Conservation (phyloP, 2,329 filamentous ascomycete species). For the Thyridium curvatum region DNA sequence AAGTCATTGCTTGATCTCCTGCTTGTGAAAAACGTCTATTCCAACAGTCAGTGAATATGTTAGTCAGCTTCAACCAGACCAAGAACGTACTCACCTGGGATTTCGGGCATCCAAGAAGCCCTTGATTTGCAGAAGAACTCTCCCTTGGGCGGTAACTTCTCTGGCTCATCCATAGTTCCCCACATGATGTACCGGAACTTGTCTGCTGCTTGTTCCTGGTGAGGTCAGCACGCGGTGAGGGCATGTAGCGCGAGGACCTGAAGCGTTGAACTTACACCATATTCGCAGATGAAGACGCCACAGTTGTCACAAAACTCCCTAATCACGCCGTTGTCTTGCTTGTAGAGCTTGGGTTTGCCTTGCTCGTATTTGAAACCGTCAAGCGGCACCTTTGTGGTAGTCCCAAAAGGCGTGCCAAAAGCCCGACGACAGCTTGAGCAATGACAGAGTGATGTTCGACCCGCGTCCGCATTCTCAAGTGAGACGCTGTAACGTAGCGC, state of each 20-base stretch:
- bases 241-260: too few relatives aligned
- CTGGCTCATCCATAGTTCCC: conserved; percentile 42
- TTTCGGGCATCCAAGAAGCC: conserved; percentile 43
- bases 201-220: conserved; percentile 33
- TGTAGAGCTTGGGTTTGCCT: conserved; percentile 17
- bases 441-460: conserved; percentile 24
- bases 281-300: conserved; percentile 24
- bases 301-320: conserved; percentile 24
- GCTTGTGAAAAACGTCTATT: conserved; percentile 32
- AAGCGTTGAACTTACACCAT: conserved; percentile 21
- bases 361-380: conserved; percentile 17
- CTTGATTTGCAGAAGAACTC: conserved; percentile 47
- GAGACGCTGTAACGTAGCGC: conserved; percentile 16
- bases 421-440: conserved; percentile 24
- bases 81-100: conserved; percentile 27
- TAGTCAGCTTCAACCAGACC: not conserved
- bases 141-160: conserved; percentile 42
- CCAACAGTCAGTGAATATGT: not conserved
- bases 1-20: conserved; percentile 31
- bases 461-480: conserved; percentile 17
- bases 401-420: conserved; percentile 24
- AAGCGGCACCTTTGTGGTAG: conserved; percentile 22
- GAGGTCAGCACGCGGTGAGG: too few relatives aligned
- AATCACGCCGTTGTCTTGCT: conserved; percentile 22
- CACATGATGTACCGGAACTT: conserved; percentile 35